Evolutionary conservation across 306 rosid species (phyloP), one percentile per base, ranked within the genome.

Genomic region (Comarum palustre): DNA sequence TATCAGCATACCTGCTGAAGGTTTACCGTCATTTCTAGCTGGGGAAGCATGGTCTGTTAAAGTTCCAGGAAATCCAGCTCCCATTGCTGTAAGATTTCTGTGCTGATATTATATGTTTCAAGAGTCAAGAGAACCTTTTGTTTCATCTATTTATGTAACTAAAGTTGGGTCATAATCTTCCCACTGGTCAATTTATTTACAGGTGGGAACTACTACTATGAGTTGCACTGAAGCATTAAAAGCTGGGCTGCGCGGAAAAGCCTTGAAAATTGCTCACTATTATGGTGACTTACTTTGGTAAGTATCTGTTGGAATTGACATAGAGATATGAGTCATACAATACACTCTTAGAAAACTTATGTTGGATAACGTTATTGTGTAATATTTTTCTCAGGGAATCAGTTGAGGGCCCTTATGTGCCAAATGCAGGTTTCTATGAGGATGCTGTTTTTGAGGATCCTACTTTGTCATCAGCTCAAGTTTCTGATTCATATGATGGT

Each of bases 191-290:
- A 64, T 42, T 24, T 58, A 54, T 75, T 50, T 24, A 74, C 72
- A 93, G 98, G 98, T 93, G 81, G 98, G 98, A 68, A 85, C 82
- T 72, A 93, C 98, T 75, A 86, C 91, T 59, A 87, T 91, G 98
- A 91, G 97, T 87, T 87, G 89, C 16, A 45, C 77, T 2, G 96
- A 84, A 81, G 98, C 97, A 69, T 67, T 84, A 43, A 93, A 87
- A 61, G 97, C 94, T 14, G 92, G 97, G 39, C 80, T 90, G 77
- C 93, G 94, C 22, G 98, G 98, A 73, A 93, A 93, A 85, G 98
- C 97, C 41, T 82, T 93, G 29, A 86, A 85, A 75, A 87, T 93
- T 77, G 84, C 90, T 74, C 98, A 93, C 88, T 88, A 86, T 80
- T 91, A 89, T 77, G 84, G 81, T 50, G 98, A 93, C 81, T 78